Evolutionary conservation across 441 rosid genomes (phyloP).

Genomic region (Mallotus repandus): DNA sequence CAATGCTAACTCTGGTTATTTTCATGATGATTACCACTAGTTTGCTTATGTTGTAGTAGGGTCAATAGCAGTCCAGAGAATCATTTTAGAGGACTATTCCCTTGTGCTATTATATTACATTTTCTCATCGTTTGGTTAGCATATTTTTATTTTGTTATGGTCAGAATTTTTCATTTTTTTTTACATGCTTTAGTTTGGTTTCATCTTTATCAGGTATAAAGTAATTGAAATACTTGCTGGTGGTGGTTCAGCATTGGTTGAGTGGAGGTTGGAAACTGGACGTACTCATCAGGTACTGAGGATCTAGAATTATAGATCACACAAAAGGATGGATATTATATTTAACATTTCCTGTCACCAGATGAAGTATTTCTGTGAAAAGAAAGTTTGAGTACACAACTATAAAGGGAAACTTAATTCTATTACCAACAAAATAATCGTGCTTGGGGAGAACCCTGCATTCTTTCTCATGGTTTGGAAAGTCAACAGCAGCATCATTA

Average conservation of each 20-base stretch:
- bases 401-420: neutral
- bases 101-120: neutral
- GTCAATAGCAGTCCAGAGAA: neutral
- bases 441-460: neutral
- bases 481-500: neutral
- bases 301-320: neutral
- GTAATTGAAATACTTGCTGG: slow-evolving; percentile 76
- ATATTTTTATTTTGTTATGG: neutral
- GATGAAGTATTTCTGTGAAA: neutral
- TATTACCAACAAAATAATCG: neutral
- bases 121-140: neutral
- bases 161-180: slow-evolving; percentile 6
- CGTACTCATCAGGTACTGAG: slow-evolving; percentile 93
- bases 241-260: slow-evolving; percentile 81
- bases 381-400: neutral
- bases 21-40: neutral
- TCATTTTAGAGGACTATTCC: neutral
- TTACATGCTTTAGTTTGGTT: slow-evolving; percentile 14
- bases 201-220: slow-evolving; percentile 59
- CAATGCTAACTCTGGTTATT: neutral
- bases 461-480: neutral
- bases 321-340: neutral
- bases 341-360: neutral
- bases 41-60: neutral
- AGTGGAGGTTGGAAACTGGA: slow-evolving; percentile 95